Evolutionary conservation across 2,329 filamentous ascomycete species (phyloP), one percentile per base, ranked within the genome.

Genomic region (Chlorencoelia australis): DNA sequence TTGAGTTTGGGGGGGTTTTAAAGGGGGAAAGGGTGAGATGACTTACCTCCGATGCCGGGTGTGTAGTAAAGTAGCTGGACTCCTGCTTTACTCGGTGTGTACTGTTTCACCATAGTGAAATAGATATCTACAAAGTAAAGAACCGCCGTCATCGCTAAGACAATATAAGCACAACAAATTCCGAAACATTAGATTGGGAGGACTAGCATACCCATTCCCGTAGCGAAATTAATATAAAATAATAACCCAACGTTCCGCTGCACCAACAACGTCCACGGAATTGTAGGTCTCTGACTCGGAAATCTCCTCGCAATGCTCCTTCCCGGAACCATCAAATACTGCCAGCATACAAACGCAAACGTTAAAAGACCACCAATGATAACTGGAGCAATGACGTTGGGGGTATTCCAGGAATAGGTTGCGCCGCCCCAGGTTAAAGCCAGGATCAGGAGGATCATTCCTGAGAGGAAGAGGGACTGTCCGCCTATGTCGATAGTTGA

Each of bases 91-190:
- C 66, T 67, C 59, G 63, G 18, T 45, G 45, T 54, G 42, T 71
- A 71, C 5, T 63, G 66, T 55, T 73, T 60, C 0, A 81, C 76
- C 11, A 79, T 58, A 2, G 72, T 71, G 53, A 82, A 82, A 55
- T 81, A 83, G 13, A 82, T 67, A 11, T 72, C 73, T 46, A 79
- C 72, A 47, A 82, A 83, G 54, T 82, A 83, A 45, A 82, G 71
- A 1, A 77, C 70, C 9, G 68, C 62, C 52, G 67, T 68, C 45
- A 66, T 55, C 1, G 59, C 65, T 35, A 4, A n/a, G 6, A 11
- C n/a, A n/a, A n/a, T n/a, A n/a, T n/a, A n/a, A n/a, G n/a, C n/a
- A n/a, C n/a, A n/a, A n/a, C n/a, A n/a, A n/a, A n/a, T 27, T 19
- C 27, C 4, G 7, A 28, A 16, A 13, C 3, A 19, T n/a, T 7